Base-by-base conservation (phyloP, 2,329 filamentous ascomycete genomes). In the Arthrobotrys sphaeroides region DNA sequence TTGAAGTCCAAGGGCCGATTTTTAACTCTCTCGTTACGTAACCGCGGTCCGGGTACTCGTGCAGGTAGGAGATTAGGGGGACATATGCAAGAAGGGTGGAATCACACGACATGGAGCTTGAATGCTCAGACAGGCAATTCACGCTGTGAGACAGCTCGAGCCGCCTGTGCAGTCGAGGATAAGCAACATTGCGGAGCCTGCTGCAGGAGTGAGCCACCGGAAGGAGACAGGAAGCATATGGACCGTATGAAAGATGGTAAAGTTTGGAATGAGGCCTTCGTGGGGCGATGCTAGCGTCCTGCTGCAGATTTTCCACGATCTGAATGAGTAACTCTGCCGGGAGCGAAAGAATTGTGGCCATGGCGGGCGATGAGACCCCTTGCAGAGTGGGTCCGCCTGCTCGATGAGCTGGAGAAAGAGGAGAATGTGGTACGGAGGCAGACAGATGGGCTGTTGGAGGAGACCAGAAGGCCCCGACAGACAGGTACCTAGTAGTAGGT, bases 61-160 rank as follows among this genome's bases (percentile, higher is more conserved):
- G 31, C n/a, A 75, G 38, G 24, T 75, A 75, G 5, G 64, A 59
- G 16, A 75, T 75, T 16, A 69, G 40, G 26, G 72, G 72, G 16
- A 69, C 72, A 45, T 65, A 75, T n/a, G 57, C 72, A 4, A 64
- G 51, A n/a, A 75, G 64, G 28, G 60, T 68, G 3, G 64, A 64
- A 6, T 75, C 47, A 60, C 64, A 69, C 12, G 72, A 61, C 42
- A 59, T 65, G n/a, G 47, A 47, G 12, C 42, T 62, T 4, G 62
- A 64, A n/a, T 61, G 55, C 20, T 55, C 31, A 1, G 62, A 67
- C 7, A 43, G 13, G 22, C 70, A 74, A 36, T 24, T 68, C 38
- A 45, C 33, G 22, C 61, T 45, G 26, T 74, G 69, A 38, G 40
- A 74, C 13, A 74, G 40, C 26, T 74, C 70, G 7, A 75, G 64